phyloP scores from a whole-genome alignment of 768 basidiomycete genomes.

The Crucibulum laeve region DNA sequence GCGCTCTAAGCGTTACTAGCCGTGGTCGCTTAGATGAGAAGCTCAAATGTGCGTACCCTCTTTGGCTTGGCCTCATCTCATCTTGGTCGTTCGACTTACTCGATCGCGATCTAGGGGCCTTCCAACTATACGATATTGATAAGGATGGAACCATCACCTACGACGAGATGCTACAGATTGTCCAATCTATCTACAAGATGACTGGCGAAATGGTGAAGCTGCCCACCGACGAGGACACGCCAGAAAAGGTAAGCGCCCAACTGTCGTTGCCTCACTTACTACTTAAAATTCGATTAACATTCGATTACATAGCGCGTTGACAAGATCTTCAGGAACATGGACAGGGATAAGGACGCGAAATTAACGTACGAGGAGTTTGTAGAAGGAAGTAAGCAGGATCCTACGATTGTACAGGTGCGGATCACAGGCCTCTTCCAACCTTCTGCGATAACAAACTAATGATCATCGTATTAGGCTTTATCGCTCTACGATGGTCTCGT shows the following conservation, averaged over 20 bases:
- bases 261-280: constrained; percentile 3
- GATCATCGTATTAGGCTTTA: constrained; percentile 56
- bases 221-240: constrained; percentile 98
- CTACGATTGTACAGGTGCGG: constrained; percentile 93
- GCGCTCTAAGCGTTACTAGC: constrained; percentile 92
- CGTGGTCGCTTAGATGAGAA: constrained; percentile 95
- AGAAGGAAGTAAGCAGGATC: constrained; percentile 97
- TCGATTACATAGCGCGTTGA: constrained; percentile 80
- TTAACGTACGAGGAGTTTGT: constrained; percentile 97
- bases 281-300: constrained; percentile 9
- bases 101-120: constrained; percentile 73
- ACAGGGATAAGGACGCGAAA: constrained; percentile 88
- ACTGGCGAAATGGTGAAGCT: constrained; percentile 99
- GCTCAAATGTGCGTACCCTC: constrained; percentile 76
- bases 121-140: constrained; percentile 98
- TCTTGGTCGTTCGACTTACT: constrained; percentile 7
- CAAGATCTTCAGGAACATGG: constrained; percentile 99
- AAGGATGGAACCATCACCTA: constrained; percentile 98
- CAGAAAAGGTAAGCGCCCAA: constrained; percentile 73
- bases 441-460: background rate
- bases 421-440: constrained; percentile 1
- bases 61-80: constrained; percentile 2
- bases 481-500: constrained; percentile 95
- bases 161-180: constrained; percentile 98
- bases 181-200: constrained; percentile 99